Conservation (phyloP, 129 eudicot genomes). For the Escallonia herrerae region DNA sequence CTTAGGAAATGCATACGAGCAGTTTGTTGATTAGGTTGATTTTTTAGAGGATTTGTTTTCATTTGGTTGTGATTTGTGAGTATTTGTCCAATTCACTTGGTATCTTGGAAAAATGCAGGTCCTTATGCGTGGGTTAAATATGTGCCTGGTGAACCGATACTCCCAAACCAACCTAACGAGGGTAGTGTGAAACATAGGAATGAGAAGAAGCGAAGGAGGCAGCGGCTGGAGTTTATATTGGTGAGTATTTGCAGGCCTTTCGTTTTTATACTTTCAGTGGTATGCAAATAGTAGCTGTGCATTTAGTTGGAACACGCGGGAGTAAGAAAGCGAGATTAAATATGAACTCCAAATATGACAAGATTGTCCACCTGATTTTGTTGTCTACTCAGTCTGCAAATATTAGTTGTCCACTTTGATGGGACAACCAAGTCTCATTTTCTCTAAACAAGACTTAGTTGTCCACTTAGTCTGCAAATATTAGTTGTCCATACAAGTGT, state of each 20-base stretch:
- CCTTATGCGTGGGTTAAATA: constrained; percentile 89
- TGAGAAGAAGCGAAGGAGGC: constrained; percentile 76
- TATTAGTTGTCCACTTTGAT: no score
- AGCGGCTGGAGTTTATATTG: constrained; percentile 57
- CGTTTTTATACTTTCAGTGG: not conserved
- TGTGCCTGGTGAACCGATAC: constrained; percentile 55
- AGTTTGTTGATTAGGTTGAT: not conserved
- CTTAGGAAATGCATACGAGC: not conserved
- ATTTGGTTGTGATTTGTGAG: not conserved
- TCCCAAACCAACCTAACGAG: constrained; percentile 65
- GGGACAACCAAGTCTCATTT: no score
- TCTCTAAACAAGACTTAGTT: no score
- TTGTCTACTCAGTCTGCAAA: no score
- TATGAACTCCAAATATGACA: no score
- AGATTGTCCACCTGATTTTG: no score
- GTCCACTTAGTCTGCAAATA: no score
- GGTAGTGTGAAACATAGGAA: constrained; percentile 94
- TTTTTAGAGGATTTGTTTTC: not conserved
- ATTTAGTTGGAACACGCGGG: no score
- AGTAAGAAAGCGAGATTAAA: no score
- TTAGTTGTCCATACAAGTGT: no score
- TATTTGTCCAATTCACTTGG: not conserved
- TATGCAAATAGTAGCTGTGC: no score
- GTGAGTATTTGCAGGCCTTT: constrained; percentile 25
- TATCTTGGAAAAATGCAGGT: constrained; percentile 35